Conservation (phyloP, 1,284 basidiomycete genomes). For the Caloboletus inedulis region DNA sequence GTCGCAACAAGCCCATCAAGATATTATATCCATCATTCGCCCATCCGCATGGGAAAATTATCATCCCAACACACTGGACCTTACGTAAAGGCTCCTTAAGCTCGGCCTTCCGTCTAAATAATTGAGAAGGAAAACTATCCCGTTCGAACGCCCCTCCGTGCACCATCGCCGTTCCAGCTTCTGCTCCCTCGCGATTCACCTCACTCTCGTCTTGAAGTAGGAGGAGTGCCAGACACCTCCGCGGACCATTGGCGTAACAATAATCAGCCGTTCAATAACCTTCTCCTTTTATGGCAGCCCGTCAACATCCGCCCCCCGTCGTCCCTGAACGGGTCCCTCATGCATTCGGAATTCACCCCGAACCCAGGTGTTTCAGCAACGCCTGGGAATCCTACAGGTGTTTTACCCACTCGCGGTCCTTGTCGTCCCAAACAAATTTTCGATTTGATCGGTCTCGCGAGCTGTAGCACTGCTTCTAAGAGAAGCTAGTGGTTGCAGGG, state of each 20-base stretch:
- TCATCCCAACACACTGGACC: constrained; percentile 3
- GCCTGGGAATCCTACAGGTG: constrained; percentile 1
- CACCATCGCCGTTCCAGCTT: background rate
- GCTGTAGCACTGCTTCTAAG: background rate
- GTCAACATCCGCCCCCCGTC: constrained; percentile 15
- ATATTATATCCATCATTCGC: constrained; percentile 29
- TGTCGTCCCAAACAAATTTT: background rate
- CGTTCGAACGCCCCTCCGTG: background rate
- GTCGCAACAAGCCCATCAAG: constrained; percentile 23
- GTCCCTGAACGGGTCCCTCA: constrained; percentile 26
- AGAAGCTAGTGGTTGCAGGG: background rate
- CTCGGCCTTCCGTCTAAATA: constrained; percentile 13
- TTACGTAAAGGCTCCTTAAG: constrained; percentile 15
- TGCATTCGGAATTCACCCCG: background rate
- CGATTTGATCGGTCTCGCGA: constrained; percentile 2
- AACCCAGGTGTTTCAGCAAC: constrained; percentile 17
- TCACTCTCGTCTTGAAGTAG: background rate
- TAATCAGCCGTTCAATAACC: constrained; percentile 10
- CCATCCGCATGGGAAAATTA: constrained; percentile 26
- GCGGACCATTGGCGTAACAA: constrained; percentile 19
- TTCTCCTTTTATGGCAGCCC: constrained; percentile 16
- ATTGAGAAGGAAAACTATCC: background rate
- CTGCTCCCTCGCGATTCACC: constrained; percentile 2
- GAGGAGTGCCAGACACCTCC: constrained; percentile 7
- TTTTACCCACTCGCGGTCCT: background rate